These are phyloP conservation scores for Euclidium syriacum DNA, from an alignment of 345 rosid genomes.

Conservation along the genomic window DNA sequence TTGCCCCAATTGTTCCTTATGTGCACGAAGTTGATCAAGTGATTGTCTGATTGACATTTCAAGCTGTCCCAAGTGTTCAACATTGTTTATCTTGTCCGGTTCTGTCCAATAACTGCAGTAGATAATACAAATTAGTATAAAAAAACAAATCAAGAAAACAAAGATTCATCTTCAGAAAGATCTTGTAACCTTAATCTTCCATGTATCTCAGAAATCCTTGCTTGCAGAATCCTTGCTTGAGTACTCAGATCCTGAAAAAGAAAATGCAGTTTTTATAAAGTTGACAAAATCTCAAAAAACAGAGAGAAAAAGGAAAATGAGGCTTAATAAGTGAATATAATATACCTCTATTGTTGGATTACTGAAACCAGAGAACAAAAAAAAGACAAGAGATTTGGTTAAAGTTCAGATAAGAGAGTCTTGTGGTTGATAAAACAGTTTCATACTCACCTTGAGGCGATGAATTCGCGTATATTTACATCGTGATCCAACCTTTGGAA, in stretches of 20 bases:
- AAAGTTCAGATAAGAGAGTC: slow-evolving; percentile 6
- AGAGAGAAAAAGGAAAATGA: background rate
- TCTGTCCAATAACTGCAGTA: slow-evolving; percentile 59
- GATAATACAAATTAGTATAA: background rate
- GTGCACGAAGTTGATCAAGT: slow-evolving; percentile 45
- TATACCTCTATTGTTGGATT: slow-evolving; percentile 73
- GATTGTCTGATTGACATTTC: slow-evolving; percentile 56
- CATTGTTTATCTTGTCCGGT: slow-evolving; percentile 46
- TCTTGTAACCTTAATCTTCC: slow-evolving; percentile 71
- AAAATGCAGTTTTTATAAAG: slow-evolving; percentile 9
- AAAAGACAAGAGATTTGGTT: slow-evolving; percentile 21
- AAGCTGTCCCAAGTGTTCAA: slow-evolving; percentile 57
- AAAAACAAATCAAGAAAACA: background rate
- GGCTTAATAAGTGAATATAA: background rate
- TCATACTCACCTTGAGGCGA: slow-evolving; percentile 50
- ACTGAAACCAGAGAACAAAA: slow-evolving; percentile 41
- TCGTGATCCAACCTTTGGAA: slow-evolving; percentile 88
- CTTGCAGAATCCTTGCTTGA: slow-evolving; percentile 55
- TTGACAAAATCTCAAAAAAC: slow-evolving; percentile 7
- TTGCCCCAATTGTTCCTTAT: slow-evolving; percentile 41
- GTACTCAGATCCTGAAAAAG: slow-evolving; percentile 54
- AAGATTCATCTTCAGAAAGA: slow-evolving; percentile 1
- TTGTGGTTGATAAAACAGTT: background rate
- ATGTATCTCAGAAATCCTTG: slow-evolving; percentile 53
- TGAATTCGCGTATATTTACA: slow-evolving; percentile 70